Base-by-base conservation (phyloP, 306 rosid genomes). In the Alnus glutinosa region DNA sequence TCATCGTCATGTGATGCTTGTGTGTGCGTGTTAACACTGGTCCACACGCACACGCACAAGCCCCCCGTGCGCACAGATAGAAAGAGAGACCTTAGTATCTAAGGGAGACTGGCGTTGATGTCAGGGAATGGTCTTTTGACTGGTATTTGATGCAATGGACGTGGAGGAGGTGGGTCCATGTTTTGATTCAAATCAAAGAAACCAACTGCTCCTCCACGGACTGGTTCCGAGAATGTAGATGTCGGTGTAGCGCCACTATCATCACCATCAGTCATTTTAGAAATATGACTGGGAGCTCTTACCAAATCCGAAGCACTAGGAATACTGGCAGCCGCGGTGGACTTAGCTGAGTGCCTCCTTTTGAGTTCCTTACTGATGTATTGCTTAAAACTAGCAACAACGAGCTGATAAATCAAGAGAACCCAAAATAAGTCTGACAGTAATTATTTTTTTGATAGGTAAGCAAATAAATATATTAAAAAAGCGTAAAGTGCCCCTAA, bases 311-410 rank as follows among this genome's bases (percentile, higher is more conserved):
- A 49, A 77, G 23, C 52, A 11, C 10, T 59, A n/a, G 8, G 58
- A 72, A 30, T 12, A 23, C 30, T 77, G 3, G 71, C 61, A 14
- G 47, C 14, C 50, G 0, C 2, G 18, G 81, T 58, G 49, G 86
- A 32, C 58, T 9, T 59, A 44, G 18, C 11, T 4, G 76, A 32
- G 32, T 6, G n/a, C 73, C 62, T 80, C 66, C 51, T 84, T 81
- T 79, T 82, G 23, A 76, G 28, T 39, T 74, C 73, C 2, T 54
- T 71, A 5, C 37, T 72, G 15, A 77, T 77, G 32, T 73, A 80
- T 85, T 88, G 85, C 80, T 85, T 82, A 69, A 88, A 91, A 44
- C 82, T 76, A 10, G 72, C 89, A 69, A 87, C 5, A 42, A 87
- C 7, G 67, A 91, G 77, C 97, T 89, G 81, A 52, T 47, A 68